Evolutionary conservation across 2,329 filamentous ascomycete species (phyloP).

Genomic region (Neofusicoccum kwambonambiense): DNA sequence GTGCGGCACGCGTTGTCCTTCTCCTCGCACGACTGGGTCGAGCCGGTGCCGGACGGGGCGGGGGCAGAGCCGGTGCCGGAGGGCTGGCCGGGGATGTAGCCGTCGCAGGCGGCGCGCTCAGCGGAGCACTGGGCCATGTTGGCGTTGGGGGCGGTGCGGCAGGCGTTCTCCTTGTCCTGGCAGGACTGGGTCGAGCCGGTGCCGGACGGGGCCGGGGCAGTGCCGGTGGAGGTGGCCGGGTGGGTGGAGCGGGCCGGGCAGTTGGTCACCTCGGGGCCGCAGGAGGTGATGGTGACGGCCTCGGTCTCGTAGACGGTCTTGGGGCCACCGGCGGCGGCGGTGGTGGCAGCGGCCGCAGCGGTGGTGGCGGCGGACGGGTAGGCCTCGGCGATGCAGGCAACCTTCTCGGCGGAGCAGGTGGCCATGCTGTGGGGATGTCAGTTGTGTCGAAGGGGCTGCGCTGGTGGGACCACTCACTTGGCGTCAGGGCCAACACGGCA

Average conservation of each 20-base stretch:
- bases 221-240: slow-evolving; percentile 1
- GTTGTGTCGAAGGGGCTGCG: too few relatives aligned
- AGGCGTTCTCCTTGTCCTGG: neutral
- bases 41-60: neutral
- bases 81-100: neutral
- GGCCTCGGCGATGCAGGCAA: neutral
- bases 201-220: neutral
- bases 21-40: neutral
- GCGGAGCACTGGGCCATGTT: neutral
- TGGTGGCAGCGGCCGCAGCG: neutral
- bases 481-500: slow-evolving; percentile 5
- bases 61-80: neutral
- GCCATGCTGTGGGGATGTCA: neutral
- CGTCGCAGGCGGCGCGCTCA: neutral
- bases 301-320: slow-evolving; percentile 19
- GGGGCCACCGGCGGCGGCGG: neutral
- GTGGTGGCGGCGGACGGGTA: neutral
- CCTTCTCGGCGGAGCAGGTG: neutral
- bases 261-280: slow-evolving; percentile 20
- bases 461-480: neutral
- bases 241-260: slow-evolving; percentile 20
- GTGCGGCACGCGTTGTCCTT: neutral
- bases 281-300: slow-evolving; percentile 18
- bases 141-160: neutral
- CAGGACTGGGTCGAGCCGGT: neutral